Evolutionary conservation across 176 grass and related monocot species (phyloP).

Genomic region (Zea luxurians): DNA sequence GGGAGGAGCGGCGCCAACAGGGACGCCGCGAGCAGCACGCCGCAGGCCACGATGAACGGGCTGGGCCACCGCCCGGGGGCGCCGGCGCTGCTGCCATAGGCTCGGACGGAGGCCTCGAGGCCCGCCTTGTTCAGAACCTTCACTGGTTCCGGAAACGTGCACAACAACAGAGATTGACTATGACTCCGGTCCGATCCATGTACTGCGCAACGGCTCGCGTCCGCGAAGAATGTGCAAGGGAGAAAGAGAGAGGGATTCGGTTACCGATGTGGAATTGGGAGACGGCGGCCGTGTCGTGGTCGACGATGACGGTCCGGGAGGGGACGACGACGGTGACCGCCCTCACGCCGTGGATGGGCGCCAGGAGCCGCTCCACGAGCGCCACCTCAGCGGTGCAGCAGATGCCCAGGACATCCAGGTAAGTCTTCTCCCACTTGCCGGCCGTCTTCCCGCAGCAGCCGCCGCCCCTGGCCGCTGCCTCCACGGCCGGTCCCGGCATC

Average conservation of each 20-base stretch:
- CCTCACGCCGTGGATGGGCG: constrained; percentile 50
- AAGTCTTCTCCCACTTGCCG: constrained; percentile 51
- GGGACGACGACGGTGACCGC: constrained; percentile 58
- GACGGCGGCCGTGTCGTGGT: constrained; percentile 51
- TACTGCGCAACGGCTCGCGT: no score
- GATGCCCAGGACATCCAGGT: constrained; percentile 76
- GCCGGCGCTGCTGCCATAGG: constrained; percentile 42
- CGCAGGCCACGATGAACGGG: constrained; percentile 48
- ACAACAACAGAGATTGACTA: no score
- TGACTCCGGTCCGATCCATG: no score
- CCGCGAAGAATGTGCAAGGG: no score
- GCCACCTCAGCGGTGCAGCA: constrained; percentile 69
- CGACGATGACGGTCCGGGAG: constrained; percentile 67
- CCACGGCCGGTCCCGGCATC: constrained; percentile 13
- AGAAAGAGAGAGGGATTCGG: no score
- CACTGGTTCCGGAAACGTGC: constrained; percentile 17
- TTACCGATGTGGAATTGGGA: constrained; percentile 61
- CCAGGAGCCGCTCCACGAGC: constrained; percentile 59
- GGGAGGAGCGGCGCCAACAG: constrained; percentile 45
- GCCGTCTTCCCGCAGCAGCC: background rate
- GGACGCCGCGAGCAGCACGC: constrained; percentile 51
- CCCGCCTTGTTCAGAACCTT: constrained; percentile 60
- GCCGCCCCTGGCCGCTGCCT: constrained; percentile 3
- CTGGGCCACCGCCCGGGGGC: constrained; percentile 54
- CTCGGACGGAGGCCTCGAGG: constrained; percentile 61